These are phyloP conservation scores for Boletus subcaerulescens DNA, from an alignment of 768 basidiomycete genomes.

Conservation along the genomic window DNA sequence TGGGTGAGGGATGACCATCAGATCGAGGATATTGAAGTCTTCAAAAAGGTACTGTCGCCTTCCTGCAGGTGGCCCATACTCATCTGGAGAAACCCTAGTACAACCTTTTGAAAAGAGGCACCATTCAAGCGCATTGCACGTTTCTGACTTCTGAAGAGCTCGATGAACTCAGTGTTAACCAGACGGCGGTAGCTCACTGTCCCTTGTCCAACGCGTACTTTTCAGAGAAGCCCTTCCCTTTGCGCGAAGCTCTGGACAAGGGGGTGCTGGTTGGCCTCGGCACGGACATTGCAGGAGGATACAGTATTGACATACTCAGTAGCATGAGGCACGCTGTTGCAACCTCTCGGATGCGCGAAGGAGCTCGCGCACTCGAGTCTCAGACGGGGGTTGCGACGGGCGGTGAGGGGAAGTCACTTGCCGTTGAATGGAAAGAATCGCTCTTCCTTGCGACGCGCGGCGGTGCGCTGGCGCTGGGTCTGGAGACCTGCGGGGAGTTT, in stretches of 20 bases:
- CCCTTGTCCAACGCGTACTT: constrained; percentile 90
- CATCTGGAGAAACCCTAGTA: constrained; percentile 37
- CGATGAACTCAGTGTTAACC: constrained; percentile 42
- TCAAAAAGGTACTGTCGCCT: constrained; percentile 50
- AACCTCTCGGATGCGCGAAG: constrained; percentile 68
- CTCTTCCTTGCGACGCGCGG: constrained; percentile 81
- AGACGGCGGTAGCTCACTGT: constrained; percentile 78
- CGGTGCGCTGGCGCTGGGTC: constrained; percentile 66
- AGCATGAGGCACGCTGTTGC: constrained; percentile 79
- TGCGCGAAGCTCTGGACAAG: constrained; percentile 65
- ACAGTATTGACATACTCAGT: constrained; percentile 72
- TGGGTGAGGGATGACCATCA: constrained; percentile 63
- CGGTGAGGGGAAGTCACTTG: constrained; percentile 29
- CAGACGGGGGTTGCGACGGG: neutral
- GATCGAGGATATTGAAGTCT: constrained; percentile 70
- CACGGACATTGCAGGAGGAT: constrained; percentile 85
- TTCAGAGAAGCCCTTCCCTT: constrained; percentile 63
- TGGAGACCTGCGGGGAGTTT: constrained; percentile 54
- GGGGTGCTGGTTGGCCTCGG: constrained; percentile 77
- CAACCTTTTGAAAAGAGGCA: constrained; percentile 57
- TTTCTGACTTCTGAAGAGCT: constrained; percentile 59
- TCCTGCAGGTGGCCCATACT: neutral
- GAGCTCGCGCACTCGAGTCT: constrained; percentile 33
- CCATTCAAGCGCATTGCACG: constrained; percentile 89
- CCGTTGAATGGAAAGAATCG: constrained; percentile 78